These are phyloP conservation scores for Mycena galericulata DNA, from an alignment of 768 basidiomycete species.

Conservation along the genomic window DNA sequence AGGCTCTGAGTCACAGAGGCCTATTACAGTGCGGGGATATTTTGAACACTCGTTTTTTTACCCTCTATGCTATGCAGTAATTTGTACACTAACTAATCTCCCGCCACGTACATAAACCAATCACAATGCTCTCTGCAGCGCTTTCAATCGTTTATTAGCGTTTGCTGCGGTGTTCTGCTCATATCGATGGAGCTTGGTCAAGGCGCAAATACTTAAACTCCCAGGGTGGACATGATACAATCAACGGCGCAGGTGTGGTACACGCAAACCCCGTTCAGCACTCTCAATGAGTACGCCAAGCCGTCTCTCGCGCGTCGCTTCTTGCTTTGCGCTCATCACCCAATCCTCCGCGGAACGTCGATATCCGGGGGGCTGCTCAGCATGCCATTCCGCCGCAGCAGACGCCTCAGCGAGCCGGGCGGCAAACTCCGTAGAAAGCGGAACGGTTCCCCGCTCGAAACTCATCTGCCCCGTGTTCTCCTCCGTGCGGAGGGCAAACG, in stretches of 20 bases:
- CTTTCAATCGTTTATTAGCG: no score
- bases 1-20: no score
- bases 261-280: constrained; percentile 80
- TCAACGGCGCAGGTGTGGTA: constrained; percentile 18
- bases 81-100: no score
- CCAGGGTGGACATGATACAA: no score
- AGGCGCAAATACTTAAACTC: no score
- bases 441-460: constrained; percentile 17
- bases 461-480: constrained; percentile 27
- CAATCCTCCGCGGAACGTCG: constrained; percentile 20
- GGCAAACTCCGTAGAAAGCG: constrained; percentile 13
- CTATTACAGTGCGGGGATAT: no score
- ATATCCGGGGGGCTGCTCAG: constrained; percentile 11
- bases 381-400: constrained; percentile 7
- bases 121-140: no score
- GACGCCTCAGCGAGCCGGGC: not conserved
- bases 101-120: no score
- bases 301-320: constrained; percentile 19
- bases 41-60: no score
- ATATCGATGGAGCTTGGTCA: no score
- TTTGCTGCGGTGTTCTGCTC: no score
- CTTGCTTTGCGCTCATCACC: constrained; percentile 28
- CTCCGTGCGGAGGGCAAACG: constrained; percentile 24
- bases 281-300: constrained; percentile 18
- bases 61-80: no score